Evolutionary conservation across 768 basidiomycete genomes (phyloP).

Genomic region (Russula earlei): DNA sequence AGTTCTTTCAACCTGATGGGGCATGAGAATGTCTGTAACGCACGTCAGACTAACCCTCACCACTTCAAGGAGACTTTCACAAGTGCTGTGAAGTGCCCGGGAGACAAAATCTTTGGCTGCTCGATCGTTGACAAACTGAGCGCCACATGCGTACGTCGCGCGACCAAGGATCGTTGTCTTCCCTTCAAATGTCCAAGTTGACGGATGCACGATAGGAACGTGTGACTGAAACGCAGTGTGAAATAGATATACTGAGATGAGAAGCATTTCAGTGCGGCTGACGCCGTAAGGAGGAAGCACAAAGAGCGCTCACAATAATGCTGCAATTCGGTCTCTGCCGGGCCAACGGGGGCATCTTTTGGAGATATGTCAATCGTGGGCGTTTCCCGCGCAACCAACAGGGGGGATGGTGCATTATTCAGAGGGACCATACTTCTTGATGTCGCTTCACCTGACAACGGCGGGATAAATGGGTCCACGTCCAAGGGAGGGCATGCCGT

Average conservation of each 20-base stretch:
- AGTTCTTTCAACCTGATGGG: conserved; percentile 13
- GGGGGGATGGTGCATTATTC: background rate
- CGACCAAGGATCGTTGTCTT: conserved; percentile 39
- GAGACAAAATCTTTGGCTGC: conserved; percentile 37
- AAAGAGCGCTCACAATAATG: conserved; percentile 35
- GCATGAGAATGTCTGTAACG: background rate
- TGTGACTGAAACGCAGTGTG: conserved; percentile 41
- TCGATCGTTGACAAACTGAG: conserved; percentile 38
- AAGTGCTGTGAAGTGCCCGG: conserved; percentile 32
- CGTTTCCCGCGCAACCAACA: conserved; percentile 4
- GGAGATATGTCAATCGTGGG: conserved; percentile 7
- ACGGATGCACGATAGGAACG: conserved; percentile 41
- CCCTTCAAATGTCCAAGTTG: conserved; percentile 38
- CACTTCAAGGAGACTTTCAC: conserved; percentile 39
- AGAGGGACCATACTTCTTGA: background rate
- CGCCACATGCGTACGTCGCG: conserved; percentile 48
- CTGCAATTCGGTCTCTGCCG: conserved; percentile 27
- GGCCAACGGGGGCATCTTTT: conserved; percentile 5
- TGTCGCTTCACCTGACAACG: conserved; percentile 2
- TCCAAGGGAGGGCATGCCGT: conserved; percentile 12
- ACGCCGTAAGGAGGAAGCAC: conserved; percentile 12
- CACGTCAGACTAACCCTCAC: conserved; percentile 31
- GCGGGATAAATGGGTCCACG: conserved; percentile 6
- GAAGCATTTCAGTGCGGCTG: background rate
- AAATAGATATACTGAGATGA: conserved; percentile 39